These are phyloP conservation scores for Xylariales sp. DNA, from an alignment of 2,329 filamentous ascomycete species.

Conservation along the genomic window DNA sequence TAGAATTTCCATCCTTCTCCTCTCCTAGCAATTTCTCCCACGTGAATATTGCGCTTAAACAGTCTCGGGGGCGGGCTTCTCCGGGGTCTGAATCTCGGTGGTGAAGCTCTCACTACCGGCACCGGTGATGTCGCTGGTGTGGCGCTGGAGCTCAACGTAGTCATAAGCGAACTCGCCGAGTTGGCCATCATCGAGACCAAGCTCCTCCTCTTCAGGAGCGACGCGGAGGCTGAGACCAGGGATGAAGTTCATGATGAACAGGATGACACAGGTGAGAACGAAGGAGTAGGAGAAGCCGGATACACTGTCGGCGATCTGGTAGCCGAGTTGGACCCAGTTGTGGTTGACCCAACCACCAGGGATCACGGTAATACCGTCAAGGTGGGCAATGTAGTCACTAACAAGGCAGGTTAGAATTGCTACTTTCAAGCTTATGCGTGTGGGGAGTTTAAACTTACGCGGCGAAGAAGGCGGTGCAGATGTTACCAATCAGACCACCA, in stretches of 20 bases:
- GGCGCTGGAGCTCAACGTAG: slow-evolving; percentile 67
- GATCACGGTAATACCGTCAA: slow-evolving; percentile 61
- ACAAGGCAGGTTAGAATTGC: slow-evolving; percentile 8
- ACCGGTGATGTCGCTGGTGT: slow-evolving; percentile 48
- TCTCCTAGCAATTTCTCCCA: too few relatives aligned
- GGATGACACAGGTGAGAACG: slow-evolving; percentile 62
- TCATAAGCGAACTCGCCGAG: slow-evolving; percentile 82
- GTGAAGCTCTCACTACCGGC: too few relatives aligned
- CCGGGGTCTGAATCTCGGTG: too few relatives aligned
- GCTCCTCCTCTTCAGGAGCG: slow-evolving; percentile 61
- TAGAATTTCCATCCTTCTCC: too few relatives aligned
- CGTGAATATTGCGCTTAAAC: too few relatives aligned
- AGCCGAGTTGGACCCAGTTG: slow-evolving; percentile 66
- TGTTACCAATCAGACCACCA: slow-evolving; percentile 76
- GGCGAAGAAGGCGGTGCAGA: slow-evolving; percentile 74
- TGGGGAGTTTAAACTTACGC: slow-evolving; percentile 42
- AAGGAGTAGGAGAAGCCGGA: slow-evolving; percentile 65
- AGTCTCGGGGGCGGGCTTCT: too few relatives aligned
- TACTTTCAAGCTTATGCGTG: slow-evolving; percentile 4
- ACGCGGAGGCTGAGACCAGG: slow-evolving; percentile 68
- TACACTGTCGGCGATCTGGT: slow-evolving; percentile 65
- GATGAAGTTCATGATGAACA: slow-evolving; percentile 66
- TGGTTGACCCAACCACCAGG: slow-evolving; percentile 67
- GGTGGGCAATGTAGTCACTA: slow-evolving; percentile 65
- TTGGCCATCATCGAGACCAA: slow-evolving; percentile 69